phyloP scores from a whole-genome alignment of 2,329 filamentous ascomycete genomes.

The Fusarium sp. region DNA sequence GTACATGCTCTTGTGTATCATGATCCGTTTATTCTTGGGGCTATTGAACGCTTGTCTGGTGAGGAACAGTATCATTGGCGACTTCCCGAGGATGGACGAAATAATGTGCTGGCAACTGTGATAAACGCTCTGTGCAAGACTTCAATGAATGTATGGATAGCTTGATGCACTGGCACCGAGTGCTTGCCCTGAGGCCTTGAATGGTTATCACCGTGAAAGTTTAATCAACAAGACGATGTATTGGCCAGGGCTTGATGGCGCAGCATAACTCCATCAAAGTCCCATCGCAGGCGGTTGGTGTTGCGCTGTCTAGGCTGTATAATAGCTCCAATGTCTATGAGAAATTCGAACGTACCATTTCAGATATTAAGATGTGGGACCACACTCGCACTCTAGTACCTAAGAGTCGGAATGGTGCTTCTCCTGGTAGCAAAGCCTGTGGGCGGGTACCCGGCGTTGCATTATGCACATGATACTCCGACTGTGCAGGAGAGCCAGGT shows the following conservation, averaged over 20 bases:
- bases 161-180: constrained; percentile 16
- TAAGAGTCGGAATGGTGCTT: constrained; percentile 24
- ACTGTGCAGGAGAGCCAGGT: background rate
- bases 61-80: background rate
- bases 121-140: constrained; percentile 8
- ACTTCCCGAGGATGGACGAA: background rate
- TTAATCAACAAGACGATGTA: constrained; percentile 35
- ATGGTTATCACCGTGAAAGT: constrained; percentile 15
- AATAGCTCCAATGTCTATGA: constrained; percentile 4
- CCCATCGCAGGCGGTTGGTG: constrained; percentile 12
- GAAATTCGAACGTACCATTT: constrained; percentile 21
- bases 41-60: constrained; percentile 4
- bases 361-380: constrained; percentile 24
- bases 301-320: background rate
- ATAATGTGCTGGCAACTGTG: constrained; percentile 11
- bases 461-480: constrained; percentile 4
- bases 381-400: background rate
- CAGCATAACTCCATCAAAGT: constrained; percentile 25
- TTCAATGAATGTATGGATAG: constrained; percentile 9
- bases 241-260: constrained; percentile 35
- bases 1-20: constrained; percentile 9
- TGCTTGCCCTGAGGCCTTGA: constrained; percentile 6
- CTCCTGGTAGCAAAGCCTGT: constrained; percentile 10
- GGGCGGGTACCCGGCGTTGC: constrained; percentile 10
- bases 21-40: background rate